Conservation (phyloP, 1,139 yeast genomes). For the Nakaseomyces delphensis region DNA sequence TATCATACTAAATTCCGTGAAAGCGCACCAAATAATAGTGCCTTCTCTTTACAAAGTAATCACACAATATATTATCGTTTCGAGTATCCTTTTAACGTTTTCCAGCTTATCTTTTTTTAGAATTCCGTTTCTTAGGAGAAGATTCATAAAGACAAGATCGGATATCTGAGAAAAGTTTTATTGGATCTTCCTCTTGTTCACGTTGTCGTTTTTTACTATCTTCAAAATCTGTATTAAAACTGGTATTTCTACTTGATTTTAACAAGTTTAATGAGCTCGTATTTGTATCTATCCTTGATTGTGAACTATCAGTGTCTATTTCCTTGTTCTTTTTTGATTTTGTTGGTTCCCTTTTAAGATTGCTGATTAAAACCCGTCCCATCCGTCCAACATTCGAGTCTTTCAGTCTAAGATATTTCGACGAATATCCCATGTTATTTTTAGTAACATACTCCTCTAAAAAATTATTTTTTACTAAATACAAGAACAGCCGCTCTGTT, state of each 20-base stretch:
- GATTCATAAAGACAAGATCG: background rate
- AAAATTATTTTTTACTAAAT: conserved; percentile 54
- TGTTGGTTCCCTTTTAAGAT: background rate
- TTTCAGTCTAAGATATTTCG: conserved; percentile 59
- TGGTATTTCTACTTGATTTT: background rate
- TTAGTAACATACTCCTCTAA: conserved; percentile 60
- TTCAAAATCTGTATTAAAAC: background rate
- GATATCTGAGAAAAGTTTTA: background rate
- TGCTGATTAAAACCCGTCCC: background rate
- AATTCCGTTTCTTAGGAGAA: background rate
- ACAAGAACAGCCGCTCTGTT: conserved; percentile 70
- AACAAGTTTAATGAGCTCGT: background rate
- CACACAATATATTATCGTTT: no score
- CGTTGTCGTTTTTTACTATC: background rate
- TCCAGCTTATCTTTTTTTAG: background rate
- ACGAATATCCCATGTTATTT: conserved; percentile 64
- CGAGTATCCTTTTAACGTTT: no score
- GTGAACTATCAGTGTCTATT: conserved; percentile 2
- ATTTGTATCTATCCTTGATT: conserved; percentile 2
- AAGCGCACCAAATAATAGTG: no score
- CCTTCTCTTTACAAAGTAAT: background rate
- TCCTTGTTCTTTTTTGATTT: background rate
- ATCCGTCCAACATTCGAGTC: background rate
- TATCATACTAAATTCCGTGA: no score
- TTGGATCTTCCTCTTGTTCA: background rate